These are phyloP conservation scores for Nemania abortiva DNA, from an alignment of 2,329 filamentous ascomycete genomes.

Conservation along the genomic window DNA sequence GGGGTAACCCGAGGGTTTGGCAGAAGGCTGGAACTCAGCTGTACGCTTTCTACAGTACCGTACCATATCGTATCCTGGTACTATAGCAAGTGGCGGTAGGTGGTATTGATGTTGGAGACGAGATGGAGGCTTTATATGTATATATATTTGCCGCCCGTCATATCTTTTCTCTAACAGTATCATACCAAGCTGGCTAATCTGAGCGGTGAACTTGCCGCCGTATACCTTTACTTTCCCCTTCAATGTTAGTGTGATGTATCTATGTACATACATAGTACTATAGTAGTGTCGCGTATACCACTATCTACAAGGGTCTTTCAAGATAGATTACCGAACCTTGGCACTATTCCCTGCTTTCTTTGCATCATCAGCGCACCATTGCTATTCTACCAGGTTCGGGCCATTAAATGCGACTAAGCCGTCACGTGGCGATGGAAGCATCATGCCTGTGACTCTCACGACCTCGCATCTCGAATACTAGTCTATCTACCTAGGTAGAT, in stretches of 20 bases:
- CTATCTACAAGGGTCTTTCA: constrained; percentile 25
- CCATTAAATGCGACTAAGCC: background rate
- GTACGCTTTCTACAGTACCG: background rate
- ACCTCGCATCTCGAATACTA: background rate
- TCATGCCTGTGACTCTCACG: background rate
- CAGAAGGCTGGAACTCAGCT: constrained; percentile 15
- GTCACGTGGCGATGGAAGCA: constrained; percentile 23
- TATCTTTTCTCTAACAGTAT: background rate
- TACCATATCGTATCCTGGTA: background rate
- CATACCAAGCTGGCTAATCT: constrained; percentile 3
- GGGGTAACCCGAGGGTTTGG: constrained; percentile 29
- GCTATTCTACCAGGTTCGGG: background rate
- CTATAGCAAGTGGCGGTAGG: background rate
- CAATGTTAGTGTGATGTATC: background rate
- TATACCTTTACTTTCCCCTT: constrained; percentile 29
- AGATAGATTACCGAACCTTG: constrained; percentile 37
- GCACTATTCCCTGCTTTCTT: constrained; percentile 22
- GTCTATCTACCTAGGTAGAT: background rate
- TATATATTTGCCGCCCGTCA: background rate
- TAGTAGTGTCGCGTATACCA: background rate
- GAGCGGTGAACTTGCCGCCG: background rate
- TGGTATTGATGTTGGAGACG: background rate
- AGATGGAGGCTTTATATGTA: background rate
- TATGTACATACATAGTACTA: too few species aligned
- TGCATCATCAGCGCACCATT: constrained; percentile 13